Evolutionary conservation across 1,284 basidiomycete genomes (phyloP), one percentile per base, ranked within the genome.

Genomic region (Rhodotorula sp.): DNA sequence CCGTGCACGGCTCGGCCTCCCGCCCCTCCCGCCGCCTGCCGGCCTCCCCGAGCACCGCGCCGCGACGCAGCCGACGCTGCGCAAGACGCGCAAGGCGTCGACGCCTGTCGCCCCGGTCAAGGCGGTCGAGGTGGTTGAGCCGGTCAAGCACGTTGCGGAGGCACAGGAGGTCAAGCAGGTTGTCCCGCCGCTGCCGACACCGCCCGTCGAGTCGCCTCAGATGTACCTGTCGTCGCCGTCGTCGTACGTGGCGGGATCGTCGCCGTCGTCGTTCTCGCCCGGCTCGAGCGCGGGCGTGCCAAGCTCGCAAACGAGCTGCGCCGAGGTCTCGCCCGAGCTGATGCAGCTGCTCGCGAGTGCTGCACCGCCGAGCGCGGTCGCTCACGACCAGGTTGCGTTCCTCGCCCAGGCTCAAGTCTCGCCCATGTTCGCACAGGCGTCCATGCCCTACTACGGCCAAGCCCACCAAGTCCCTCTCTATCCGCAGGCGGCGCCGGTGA

Each of bases 1-100:
- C 51, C 68, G 78, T 41, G 63, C 62, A 15, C 69, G 71, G 27
- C 70, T 79, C 57, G 74, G 75, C 34, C 63, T 79, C 66, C 64
- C 74, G 39, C 67, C 76, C 4, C 69, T 79, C 17, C 73, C 78
- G 21, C 76, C 73, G 12, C 72, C 73, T 8, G 55, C 57, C 37
- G 69, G 74, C 3, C 60, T 69, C 1, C 67, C 72, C 53, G 53
- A 72, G 55, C 58, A 59, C 4, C 50, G 57, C 25, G 34, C 56
- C 22, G 70, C 70, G 27, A 72, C 70, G 12, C 55, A 60, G 21
- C 21, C 70, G 48, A 72, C 70, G 22, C 44, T 72, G 34, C 66
- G 70, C 55, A 72, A 68, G 56, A n/a, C 39, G 10, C 61, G 58
- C 48, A 69, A 69, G 51, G 55, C 19, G 27, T 32, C 50, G n/a